A percentile compares a stretch with the other conserved stretches of the same genome.
phyloP scores from a whole-genome alignment of 345 rosid genomes.

The Brassica incana region DNA sequence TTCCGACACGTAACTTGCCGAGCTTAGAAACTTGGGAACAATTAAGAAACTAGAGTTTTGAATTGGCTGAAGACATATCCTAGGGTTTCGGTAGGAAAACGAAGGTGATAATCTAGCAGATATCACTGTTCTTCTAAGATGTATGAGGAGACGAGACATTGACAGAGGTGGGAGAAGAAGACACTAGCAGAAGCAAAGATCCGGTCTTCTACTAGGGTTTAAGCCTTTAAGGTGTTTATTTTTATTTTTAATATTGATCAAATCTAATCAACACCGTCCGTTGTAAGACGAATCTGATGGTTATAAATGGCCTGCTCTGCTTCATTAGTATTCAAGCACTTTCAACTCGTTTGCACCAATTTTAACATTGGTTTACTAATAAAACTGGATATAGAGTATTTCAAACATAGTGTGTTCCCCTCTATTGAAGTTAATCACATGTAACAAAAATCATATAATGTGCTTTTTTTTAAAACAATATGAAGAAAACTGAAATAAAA shows the following conservation, averaged over 20 bases:
- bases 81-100: conserved; percentile 4
- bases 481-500: conserved; percentile 32
- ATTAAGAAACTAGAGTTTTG: background rate
- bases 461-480: background rate
- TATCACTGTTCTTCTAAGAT: conserved; percentile 32
- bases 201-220: conserved; percentile 23
- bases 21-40: conserved; percentile 18
- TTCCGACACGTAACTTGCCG: conserved; percentile 59
- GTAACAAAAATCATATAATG: conserved; percentile 42
- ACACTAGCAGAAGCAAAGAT: conserved; percentile 3
- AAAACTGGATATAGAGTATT: background rate
- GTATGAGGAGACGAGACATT: conserved; percentile 46
- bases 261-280: conserved; percentile 34
- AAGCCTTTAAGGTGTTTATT: background rate
- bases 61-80: background rate
- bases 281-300: conserved; percentile 8
- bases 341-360: background rate
- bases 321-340: background rate
- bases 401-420: conserved; percentile 32
- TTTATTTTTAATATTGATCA: background rate
- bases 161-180: conserved; percentile 2
- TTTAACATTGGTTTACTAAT: background rate
- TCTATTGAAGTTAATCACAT: conserved; percentile 41
- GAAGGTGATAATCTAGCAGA: conserved; percentile 4
- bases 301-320: background rate